Percentiles rank a stretch among this genome's conserved stretches.
These are phyloP conservation scores for Jamesozyma spencerorum DNA, from an alignment of 805 yeast genomes.

Conservation along the genomic window DNA sequence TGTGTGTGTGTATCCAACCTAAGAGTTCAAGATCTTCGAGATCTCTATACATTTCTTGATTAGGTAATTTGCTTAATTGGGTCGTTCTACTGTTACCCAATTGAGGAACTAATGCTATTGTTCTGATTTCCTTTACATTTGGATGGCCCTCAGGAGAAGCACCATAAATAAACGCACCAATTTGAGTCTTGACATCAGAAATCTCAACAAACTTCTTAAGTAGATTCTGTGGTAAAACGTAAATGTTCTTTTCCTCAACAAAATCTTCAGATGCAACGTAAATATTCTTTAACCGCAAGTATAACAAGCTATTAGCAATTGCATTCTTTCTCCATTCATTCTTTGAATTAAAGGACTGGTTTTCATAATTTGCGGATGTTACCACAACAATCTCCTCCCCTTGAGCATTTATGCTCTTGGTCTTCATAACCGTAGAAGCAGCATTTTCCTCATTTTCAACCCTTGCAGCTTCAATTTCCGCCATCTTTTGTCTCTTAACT, in stretches of 20 bases:
- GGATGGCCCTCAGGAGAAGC: conserved; percentile 61
- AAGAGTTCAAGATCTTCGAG: conserved; percentile 60
- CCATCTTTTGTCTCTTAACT: conserved; percentile 71
- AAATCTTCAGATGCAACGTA: conserved; percentile 64
- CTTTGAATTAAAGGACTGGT: conserved; percentile 69
- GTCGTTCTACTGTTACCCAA: conserved; percentile 62
- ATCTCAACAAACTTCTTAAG: conserved; percentile 68
- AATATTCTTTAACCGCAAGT: conserved; percentile 64
- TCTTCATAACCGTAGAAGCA: conserved; percentile 66
- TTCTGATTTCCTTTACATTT: conserved; percentile 67
- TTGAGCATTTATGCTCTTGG: conserved; percentile 80
- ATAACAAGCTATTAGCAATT: conserved; percentile 62
- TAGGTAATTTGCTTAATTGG: conserved; percentile 41
- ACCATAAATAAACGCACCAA: conserved; percentile 78
- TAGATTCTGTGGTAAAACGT: conserved; percentile 74
- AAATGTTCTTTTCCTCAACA: conserved; percentile 50
- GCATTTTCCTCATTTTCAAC: conserved; percentile 32
- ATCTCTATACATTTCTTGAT: conserved; percentile 24
- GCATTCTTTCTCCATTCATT: conserved; percentile 90
- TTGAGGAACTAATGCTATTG: conserved; percentile 79
- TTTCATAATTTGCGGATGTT: conserved; percentile 83
- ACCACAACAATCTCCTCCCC: conserved; percentile 95
- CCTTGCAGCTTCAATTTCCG: conserved; percentile 52
- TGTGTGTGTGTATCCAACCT: conserved; percentile 93
- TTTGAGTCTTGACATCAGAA: conserved; percentile 71